Base-by-base conservation (phyloP, 352 stramenopile species). In the Globisporangium nagaii region DNA sequence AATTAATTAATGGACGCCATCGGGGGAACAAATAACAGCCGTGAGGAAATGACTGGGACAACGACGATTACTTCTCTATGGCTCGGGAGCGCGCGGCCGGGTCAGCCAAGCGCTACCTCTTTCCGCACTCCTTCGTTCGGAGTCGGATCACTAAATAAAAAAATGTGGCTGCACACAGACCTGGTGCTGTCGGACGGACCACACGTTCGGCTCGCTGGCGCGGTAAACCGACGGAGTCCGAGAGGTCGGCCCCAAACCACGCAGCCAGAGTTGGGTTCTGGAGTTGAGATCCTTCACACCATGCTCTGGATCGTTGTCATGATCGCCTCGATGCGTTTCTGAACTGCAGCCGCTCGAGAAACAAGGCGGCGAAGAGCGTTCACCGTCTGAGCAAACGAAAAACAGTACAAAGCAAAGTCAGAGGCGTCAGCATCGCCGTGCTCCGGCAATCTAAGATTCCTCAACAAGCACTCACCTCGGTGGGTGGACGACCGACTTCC, bases 331-430 rank as follows among this genome's bases (percentile, higher is more conserved):
- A 89, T 89, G 22, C 68, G 71, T 17, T 61, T 75, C 52, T 89
- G 78, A 41, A 82, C 69, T 28, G 44, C 45, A 42, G 62, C 72
- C 5, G 78, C 67, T 39, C 73, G 68, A 40, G 71, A 67, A 27
- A 89, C 78, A 25, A 89, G 60, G 27, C 72, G 67, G 43, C 73
- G 78, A 43, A 83, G 65, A 15, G 73, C 67, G 40, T 71, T 62
- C 15, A 70, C 52, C 39, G 71, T 70, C 50, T 80, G 49, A 44
- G 48, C n/a, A 52, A 12, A 56, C 24, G 4, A 12, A 32, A 25
- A 39, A 8, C 34, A 19, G 36, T 17, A n/a, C 5, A 53, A 32
- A 28, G 15, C 4, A 3, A 43, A 24, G 31, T 46, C 11, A 49
- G 13, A 44, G 5, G 2, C 1, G 2, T 27, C 17, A 25, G 15